A percentile compares a stretch with the other conserved stretches of the same genome.
Conservation (phyloP, 192 early-diverging fungal genomes). For the Allomyces macrogynus region DNA sequence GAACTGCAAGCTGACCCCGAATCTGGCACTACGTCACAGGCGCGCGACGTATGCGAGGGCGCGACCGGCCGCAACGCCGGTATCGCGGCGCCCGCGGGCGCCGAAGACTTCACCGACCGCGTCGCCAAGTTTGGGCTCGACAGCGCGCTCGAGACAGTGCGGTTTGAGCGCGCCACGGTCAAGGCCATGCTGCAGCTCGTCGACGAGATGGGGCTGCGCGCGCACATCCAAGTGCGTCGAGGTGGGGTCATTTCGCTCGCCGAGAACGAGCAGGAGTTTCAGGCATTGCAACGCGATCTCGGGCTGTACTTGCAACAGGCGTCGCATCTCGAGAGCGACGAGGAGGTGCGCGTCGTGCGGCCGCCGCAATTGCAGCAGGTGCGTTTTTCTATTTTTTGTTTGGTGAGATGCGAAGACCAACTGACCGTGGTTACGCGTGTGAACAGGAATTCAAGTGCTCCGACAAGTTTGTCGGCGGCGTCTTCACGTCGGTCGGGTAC, state of each 20-base stretch:
- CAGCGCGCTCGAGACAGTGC: not conserved
- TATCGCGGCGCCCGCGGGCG: conserved; percentile 11
- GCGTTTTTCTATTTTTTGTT: no score
- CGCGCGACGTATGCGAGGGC: conserved; percentile 15
- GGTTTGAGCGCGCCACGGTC: not conserved
- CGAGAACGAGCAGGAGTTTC: not conserved
- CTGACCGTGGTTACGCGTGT: no score
- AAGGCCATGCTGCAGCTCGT: not conserved
- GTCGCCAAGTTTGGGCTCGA: not conserved
- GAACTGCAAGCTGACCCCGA: no score
- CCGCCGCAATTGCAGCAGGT: not conserved
- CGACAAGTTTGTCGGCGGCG: conserved; percentile 3
- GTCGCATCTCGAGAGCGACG: not conserved
- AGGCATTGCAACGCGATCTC: not conserved
- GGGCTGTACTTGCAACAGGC: not conserved
- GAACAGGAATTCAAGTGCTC: conserved; percentile 2
- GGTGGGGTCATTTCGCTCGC: not conserved
- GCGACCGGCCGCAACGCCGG: conserved; percentile 36
- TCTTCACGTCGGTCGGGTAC: not conserved
- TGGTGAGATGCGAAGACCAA: not conserved
- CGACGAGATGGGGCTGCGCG: not conserved
- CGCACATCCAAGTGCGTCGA: not conserved
- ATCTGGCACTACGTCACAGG: not conserved
- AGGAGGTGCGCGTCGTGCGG: not conserved
- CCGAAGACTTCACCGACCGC: not conserved